These are phyloP conservation scores for Pisolithus sp. DNA, from an alignment of 768 basidiomycete species.

Conservation along the genomic window DNA sequence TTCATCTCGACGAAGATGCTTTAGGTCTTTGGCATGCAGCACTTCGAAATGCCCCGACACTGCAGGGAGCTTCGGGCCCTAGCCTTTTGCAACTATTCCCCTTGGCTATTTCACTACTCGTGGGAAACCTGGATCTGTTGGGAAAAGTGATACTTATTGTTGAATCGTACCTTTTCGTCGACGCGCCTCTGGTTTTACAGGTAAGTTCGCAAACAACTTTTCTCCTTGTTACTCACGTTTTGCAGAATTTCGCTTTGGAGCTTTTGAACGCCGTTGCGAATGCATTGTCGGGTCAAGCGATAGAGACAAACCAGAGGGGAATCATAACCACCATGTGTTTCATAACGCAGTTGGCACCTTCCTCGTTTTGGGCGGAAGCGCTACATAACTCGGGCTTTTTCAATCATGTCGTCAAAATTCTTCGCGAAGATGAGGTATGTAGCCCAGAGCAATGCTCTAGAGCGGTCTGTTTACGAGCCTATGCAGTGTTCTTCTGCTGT, in stretches of 20 bases:
- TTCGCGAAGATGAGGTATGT: slow-evolving; percentile 62
- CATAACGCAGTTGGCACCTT: slow-evolving; percentile 57
- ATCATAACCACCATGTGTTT: slow-evolving; percentile 55
- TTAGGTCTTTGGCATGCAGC: slow-evolving; percentile 69
- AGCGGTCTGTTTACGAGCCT: slow-evolving; percentile 5
- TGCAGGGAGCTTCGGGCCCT: slow-evolving; percentile 43
- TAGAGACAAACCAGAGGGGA: slow-evolving; percentile 52
- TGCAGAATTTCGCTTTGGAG: slow-evolving; percentile 47
- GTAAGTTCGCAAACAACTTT: slow-evolving; percentile 32
- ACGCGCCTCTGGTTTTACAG: slow-evolving; percentile 54
- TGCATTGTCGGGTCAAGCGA: slow-evolving; percentile 45
- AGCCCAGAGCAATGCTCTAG: background rate
- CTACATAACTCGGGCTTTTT: slow-evolving; percentile 75
- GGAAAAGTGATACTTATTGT: slow-evolving; percentile 61
- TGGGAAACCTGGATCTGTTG: slow-evolving; percentile 66
- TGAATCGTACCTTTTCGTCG: slow-evolving; percentile 76
- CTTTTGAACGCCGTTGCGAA: slow-evolving; percentile 51
- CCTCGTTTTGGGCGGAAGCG: slow-evolving; percentile 62
- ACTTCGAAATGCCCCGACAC: slow-evolving; percentile 53
- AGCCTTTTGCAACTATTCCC: slow-evolving; percentile 64
- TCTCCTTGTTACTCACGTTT: slow-evolving; percentile 1
- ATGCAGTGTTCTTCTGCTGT: slow-evolving; percentile 25
- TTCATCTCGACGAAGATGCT: slow-evolving; percentile 74
- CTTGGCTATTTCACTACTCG: slow-evolving; percentile 50
- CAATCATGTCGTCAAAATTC: slow-evolving; percentile 46